Evolutionary conservation across 129 eudicot species (phyloP).

Genomic region (Flaveria brownii): DNA sequence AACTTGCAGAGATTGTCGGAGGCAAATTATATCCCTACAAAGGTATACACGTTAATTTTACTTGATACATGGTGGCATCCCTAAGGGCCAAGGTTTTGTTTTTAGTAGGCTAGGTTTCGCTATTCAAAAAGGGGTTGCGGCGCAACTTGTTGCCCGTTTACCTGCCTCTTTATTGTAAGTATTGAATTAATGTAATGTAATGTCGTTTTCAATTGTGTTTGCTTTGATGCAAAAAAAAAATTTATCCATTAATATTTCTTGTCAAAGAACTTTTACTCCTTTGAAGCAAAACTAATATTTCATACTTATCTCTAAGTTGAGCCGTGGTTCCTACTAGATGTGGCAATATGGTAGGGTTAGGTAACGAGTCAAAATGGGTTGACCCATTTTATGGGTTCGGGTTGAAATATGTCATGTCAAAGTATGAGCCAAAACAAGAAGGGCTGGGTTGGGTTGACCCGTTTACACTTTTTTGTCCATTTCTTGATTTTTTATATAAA

Average conservation of each 20-base stretch:
- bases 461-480: background rate
- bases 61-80: constrained; percentile 12
- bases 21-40: constrained; percentile 78
- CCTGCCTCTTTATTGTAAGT: no score
- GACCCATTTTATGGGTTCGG: background rate
- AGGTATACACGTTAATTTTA: constrained; percentile 46
- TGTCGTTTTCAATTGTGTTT: no score
- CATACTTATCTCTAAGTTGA: constrained; percentile 9
- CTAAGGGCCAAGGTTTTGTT: background rate
- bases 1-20: constrained; percentile 82
- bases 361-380: background rate
- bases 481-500: background rate
- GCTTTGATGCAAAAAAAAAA: no score
- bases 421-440: background rate
- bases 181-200: no score
- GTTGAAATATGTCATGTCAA: background rate
- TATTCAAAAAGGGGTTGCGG: no score
- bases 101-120: no score
- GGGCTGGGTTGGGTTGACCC: background rate
- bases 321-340: background rate
- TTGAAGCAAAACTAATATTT: background rate
- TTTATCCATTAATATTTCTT: background rate
- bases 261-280: background rate
- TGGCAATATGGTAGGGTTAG: background rate
- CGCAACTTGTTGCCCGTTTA: no score